Evolutionary conservation across 495 filamentous ascomycete genomes (phyloP), one percentile per base, ranked within the genome.

Genomic region (Talaromyces liani): DNA sequence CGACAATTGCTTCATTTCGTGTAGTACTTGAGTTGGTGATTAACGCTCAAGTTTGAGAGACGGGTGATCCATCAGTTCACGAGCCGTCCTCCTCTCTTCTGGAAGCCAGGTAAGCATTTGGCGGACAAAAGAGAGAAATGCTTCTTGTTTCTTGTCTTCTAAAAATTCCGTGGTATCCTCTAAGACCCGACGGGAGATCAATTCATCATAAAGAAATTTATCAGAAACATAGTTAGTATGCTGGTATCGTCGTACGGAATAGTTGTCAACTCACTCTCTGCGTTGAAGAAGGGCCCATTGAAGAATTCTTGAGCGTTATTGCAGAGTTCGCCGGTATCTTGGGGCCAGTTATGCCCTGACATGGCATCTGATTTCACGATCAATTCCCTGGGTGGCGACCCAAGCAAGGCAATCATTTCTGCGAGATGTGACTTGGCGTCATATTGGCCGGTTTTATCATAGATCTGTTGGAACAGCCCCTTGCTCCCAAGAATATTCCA

Each of bases 191-290:
- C 29, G 16, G 1, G 65, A 68, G n/a, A 72, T 67, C 51, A 72
- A 60, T 25, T 66, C 60, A 36, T 66, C 14, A 63, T 67, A 54
- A 4, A 67, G 55, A 47, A 72, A 68, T 47, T 66, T 47, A 10
- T 63, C 74, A 74, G 20, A 72, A 63, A 65, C 71, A 79, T 75
- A 76, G 80, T 61, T 80, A 79, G 66, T 80, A 54, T 54, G 20
- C 49, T 4, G 12, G 41, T 14, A 56, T 31, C 20, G 57, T 39
- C 7, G 1, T 31, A 12, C 33, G n/a, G 22, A 25, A 25, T 57
- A 60, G 51, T 65, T 8, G 4, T 65, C 25, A 36, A 54, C 51
- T 20, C 39, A 72, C 69, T 64, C 34, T 68, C 22, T 29, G 31
- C 39, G 24, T 67, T 34, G 60, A 70, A 72, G 41, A 70, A 72